These are phyloP conservation scores for Chlamydomonas incerta DNA, from an alignment of 139 green algal species.

Conservation along the genomic window DNA sequence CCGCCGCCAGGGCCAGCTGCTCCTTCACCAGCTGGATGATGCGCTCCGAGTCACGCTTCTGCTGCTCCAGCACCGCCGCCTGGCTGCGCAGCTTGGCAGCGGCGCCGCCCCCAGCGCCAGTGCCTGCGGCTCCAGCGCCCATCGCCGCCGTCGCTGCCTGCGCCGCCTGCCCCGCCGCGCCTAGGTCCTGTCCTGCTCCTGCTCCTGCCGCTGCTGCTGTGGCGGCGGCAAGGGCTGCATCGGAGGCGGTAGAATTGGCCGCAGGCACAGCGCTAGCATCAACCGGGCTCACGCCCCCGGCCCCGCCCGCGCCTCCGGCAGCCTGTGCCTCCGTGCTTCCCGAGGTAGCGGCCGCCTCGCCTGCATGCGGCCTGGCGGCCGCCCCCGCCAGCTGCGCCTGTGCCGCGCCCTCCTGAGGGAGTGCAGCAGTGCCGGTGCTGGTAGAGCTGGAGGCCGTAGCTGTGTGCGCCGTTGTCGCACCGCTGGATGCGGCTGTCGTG, in stretches of 20 bases:
- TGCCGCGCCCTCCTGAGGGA: not conserved
- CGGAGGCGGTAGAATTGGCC: no score
- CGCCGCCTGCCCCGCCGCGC: not conserved
- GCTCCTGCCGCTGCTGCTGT: no score
- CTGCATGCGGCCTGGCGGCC: not conserved
- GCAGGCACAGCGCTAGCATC: no score
- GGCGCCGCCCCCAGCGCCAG: not conserved
- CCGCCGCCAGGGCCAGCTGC: conserved; percentile 21
- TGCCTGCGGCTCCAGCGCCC: conserved; percentile 3
- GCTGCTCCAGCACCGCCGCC: conserved; percentile 12
- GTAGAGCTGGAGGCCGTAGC: no score
- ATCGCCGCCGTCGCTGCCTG: not conserved
- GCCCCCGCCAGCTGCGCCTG: not conserved
- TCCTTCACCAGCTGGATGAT: conserved; percentile 33
- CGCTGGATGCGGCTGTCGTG: no score
- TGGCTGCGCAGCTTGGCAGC: conserved; percentile 13
- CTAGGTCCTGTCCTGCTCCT: no score
- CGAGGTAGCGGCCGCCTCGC: not conserved
- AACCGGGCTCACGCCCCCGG: no score
- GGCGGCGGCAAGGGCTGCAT: no score
- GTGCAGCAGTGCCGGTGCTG: no score
- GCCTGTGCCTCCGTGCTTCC: no score
- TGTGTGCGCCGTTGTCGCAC: no score
- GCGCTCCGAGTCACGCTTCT: conserved; percentile 30
- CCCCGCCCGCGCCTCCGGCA: no score